Evolutionary conservation across 208 protist genomes (phyloP).

Genomic region (Trypanosoma rangeli): DNA sequence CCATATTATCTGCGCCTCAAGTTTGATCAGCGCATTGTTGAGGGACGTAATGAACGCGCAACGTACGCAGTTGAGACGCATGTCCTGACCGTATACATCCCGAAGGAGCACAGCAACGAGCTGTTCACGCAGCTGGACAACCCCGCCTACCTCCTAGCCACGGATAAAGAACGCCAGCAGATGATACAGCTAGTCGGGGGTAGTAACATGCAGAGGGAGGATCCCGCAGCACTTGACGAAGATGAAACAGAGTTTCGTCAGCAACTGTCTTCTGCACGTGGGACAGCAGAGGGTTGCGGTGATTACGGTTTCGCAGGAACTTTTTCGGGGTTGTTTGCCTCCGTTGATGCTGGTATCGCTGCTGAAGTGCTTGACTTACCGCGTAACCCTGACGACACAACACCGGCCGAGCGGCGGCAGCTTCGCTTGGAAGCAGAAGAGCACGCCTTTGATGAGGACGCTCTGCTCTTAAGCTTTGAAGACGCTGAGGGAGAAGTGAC

Average conservation of each 20-base stretch:
- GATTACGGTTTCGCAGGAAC: constrained; percentile 83
- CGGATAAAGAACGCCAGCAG: constrained; percentile 64
- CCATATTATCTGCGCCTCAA: constrained; percentile 90
- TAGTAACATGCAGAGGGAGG: not conserved
- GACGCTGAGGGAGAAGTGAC: constrained; percentile 74
- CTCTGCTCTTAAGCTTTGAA: constrained; percentile 62
- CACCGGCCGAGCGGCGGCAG: constrained; percentile 42
- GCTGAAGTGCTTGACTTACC: constrained; percentile 61
- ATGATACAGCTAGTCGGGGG: constrained; percentile 46
- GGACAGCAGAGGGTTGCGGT: constrained; percentile 19
- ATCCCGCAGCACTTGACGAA: constrained; percentile 29
- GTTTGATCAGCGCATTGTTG: constrained; percentile 78
- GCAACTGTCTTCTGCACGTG: constrained; percentile 21
- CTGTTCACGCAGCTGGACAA: constrained; percentile 85
- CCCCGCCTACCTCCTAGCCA: constrained; percentile 82
- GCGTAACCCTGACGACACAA: constrained; percentile 47
- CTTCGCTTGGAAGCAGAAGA: constrained; percentile 50
- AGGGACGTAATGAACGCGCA: constrained; percentile 70
- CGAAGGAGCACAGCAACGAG: constrained; percentile 71
- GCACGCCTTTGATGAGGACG: constrained; percentile 71
- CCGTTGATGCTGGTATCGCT: constrained; percentile 53
- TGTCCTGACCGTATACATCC: constrained; percentile 74
- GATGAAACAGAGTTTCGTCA: constrained; percentile 81
- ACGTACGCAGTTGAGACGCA: constrained; percentile 81
- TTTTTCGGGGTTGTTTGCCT: constrained; percentile 73